These are phyloP conservation scores for Tulasnella sp. DNA, from an alignment of 768 basidiomycete genomes.

Conservation along the genomic window DNA sequence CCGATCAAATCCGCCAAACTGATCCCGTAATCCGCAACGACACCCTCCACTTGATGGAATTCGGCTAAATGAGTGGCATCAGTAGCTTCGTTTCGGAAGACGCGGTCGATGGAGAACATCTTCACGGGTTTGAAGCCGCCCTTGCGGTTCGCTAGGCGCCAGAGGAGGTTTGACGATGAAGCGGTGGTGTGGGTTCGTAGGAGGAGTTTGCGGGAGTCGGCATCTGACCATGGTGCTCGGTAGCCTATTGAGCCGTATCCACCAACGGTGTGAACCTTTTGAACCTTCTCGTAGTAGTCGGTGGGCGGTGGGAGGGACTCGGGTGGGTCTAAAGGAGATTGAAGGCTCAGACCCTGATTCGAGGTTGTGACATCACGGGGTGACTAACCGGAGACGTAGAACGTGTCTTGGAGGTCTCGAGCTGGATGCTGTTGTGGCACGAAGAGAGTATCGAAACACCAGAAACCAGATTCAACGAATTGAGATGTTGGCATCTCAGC, in stretches of 20 bases:
- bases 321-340: slow-evolving; percentile 67
- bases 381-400: slow-evolving; percentile 82
- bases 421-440: slow-evolving; percentile 99
- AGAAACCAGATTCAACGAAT: slow-evolving; percentile 97
- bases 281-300: slow-evolving; percentile 82
- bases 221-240: slow-evolving; percentile 90
- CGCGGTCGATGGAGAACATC: slow-evolving; percentile 94
- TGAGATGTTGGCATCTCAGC: slow-evolving; percentile 96
- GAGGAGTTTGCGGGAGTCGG: slow-evolving; percentile 87
- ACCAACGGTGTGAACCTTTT: slow-evolving; percentile 77
- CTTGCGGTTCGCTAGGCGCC: slow-evolving; percentile 78
- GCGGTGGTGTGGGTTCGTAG: slow-evolving; percentile 97
- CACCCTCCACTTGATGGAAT: slow-evolving; percentile 99
- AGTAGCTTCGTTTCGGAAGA: slow-evolving; percentile 98
- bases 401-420: slow-evolving; percentile 95
- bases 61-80: slow-evolving; percentile 98
- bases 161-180: slow-evolving; percentile 89
- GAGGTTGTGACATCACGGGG: slow-evolving; percentile 20
- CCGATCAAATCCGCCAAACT: slow-evolving; percentile 68
- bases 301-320: slow-evolving; percentile 67
- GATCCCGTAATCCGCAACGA: slow-evolving; percentile 88
- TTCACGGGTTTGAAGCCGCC: slow-evolving; percentile 90
- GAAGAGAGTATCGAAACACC: slow-evolving; percentile 98
- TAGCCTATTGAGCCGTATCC: slow-evolving; percentile 94
- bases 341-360: not conserved